Percentiles rank a stretch among this genome's conserved stretches.
Conservation (phyloP, 257 asterid species). For the Perilla frutescens region DNA sequence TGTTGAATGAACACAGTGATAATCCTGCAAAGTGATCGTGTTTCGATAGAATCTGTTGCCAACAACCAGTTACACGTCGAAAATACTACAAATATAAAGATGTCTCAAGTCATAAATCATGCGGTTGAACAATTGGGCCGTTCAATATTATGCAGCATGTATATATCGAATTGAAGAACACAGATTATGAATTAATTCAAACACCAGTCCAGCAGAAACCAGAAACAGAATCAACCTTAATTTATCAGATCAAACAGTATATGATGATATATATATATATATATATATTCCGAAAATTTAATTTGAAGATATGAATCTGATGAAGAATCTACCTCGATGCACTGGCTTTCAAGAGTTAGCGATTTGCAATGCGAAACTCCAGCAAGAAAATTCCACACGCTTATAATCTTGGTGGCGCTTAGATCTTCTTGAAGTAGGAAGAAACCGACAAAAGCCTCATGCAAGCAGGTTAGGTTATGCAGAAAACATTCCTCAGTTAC, state of each 20-base stretch:
- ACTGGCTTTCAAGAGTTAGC: slow-evolving; percentile 59
- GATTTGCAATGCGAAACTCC: slow-evolving; percentile 63
- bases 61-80: background rate
- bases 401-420: slow-evolving; percentile 49
- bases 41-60: slow-evolving; percentile 64
- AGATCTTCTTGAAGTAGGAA: slow-evolving; percentile 44
- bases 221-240: too few relatives aligned
- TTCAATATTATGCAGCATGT: background rate
- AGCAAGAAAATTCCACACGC: slow-evolving; percentile 59
- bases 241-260: background rate
- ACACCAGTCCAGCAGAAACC: too few relatives aligned
- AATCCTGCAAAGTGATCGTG: slow-evolving; percentile 47
- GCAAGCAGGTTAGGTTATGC: slow-evolving; percentile 46
- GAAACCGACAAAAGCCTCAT: slow-evolving; percentile 63
- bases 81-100: background rate
- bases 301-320: background rate
- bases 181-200: background rate
- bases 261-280: background rate
- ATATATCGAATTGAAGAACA: background rate
- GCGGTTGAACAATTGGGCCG: background rate
- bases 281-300: background rate
- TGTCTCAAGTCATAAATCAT: too few relatives aligned
- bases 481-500: slow-evolving; percentile 56
- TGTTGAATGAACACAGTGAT: slow-evolving; percentile 49
- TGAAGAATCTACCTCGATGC: slow-evolving; percentile 59